Base-by-base conservation (phyloP, 2,329 filamentous ascomycete genomes). In the Teratosphaeria destructans region DNA sequence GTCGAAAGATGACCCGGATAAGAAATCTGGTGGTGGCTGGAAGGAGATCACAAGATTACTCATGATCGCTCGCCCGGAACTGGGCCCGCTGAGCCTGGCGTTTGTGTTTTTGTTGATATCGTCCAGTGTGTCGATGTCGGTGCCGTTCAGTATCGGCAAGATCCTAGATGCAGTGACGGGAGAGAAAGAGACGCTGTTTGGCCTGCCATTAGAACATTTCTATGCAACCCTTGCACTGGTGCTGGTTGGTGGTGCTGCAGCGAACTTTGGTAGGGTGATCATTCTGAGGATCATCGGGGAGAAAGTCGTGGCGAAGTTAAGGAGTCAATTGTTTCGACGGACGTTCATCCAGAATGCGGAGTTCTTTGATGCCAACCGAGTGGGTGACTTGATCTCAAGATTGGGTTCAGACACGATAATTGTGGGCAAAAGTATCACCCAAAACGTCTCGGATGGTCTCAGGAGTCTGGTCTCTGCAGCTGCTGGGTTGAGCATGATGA, bases 281-380 rank as follows among this genome's bases (percentile, higher is more conserved):
- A 86, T 97, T 58, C 82, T 99, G 26, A 85, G 94, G 29, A 94
- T 97, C 62, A 90, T 99, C 7, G 95, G 94, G 63, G 94, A 99
- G 75, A 84, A 94, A 52, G 94, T 99, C 60, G 94, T 99, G 58
- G 87, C 93, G 11, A 85, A 93, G 66, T 81, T 99, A 59, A 85
- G 94, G 62, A 93, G 92, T 16, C 88, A 90, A 71, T 84, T 99
- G 3, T 99, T 95, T 77, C 85, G 90, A 65, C 85, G 88, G 64
- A 99, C 94, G 0, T 95, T 95, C 67, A 82, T 94, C n/a, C 94
- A 99, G 73, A 94, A 99, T 73, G 94, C 94, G 60, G 94, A 97
- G 70, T 99, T 99, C 77, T 99, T 99, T 71, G 94, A 99, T 72
- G 94, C 94, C 47, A 99, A 99, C 76, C 84, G 94, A 29, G 92